Base-by-base conservation (phyloP, 2,329 filamentous ascomycete genomes). In the Lizonia empirigonia region DNA sequence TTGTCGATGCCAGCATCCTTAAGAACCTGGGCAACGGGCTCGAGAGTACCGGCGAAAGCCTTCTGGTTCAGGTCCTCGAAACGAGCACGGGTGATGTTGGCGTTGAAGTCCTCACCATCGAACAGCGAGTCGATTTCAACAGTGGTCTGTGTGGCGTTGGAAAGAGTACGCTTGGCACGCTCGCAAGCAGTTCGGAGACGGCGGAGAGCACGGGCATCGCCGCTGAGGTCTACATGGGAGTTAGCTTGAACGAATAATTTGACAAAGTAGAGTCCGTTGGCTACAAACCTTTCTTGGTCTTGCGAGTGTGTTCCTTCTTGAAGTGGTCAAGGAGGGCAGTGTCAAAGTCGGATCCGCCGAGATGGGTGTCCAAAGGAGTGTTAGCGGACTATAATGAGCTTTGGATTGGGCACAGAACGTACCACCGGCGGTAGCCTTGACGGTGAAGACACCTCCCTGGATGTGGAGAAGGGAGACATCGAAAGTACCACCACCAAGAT, bases 401-500 rank as follows among this genome's bases (percentile, higher is more conserved):
- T 22, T 8, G 16, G 12, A 19, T 37, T 37, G 34, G 16, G 9
- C 4, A n/a, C n/a, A 26, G 9, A 2, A 48, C 42, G 42, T 44
- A 52, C 53, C 93, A 86, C 94, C 94, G 72, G 93, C 92, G 54
- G 94, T 97, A 58, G 93, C 92, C 86, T 95, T 96, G 77, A 97
- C 94, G 62, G 93, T 96, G 85, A 99, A 99, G 72, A 99, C 94
- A 84, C 94, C 94, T 75, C 93, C 92, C 82, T 97, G 91, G 76
- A 99, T 97, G 85, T 96, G 93, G 36, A 99, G 86, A 66, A 97
- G 90, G 60, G 94, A 97, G 22, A 99, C 94, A 97, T 99, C 94
- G 81, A 99, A 99, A 77, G 94, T 99, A 85, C 94, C 94, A 85
- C 94, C 94, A 85, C 94, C 94, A 60, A 99, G 88, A 87, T 99